A percentile compares a stretch with the other conserved stretches of the same genome.
Evolutionary conservation across 78 protist genomes (phyloP).

Genomic region (Tieghemostelium lacteum): DNA sequence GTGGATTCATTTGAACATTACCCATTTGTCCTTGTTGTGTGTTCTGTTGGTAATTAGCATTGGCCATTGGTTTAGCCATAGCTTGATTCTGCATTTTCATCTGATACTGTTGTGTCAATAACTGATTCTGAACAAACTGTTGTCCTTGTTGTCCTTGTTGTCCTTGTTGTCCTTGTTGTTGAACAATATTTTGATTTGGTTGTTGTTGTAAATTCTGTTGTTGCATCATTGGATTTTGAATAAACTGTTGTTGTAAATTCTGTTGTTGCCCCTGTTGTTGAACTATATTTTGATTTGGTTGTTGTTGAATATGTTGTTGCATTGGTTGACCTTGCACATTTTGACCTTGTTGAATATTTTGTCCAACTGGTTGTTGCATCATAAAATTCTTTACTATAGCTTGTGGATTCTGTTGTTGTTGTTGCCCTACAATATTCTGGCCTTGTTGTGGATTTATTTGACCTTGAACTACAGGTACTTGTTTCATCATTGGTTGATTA

Average conservation of each 20-base stretch:
- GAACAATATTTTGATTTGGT: neutral
- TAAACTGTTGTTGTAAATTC: neutral
- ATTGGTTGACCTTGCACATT: neutral
- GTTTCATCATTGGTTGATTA: too few relatives aligned
- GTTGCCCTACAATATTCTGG: neutral
- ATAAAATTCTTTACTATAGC: neutral
- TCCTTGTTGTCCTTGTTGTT: constrained; percentile 10
- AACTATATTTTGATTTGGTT: neutral
- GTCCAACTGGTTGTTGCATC: neutral
- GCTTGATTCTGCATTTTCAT: neutral
- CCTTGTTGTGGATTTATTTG: neutral
- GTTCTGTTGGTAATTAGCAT: neutral
- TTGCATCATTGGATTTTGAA: neutral
- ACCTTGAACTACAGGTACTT: neutral
- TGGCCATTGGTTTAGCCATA: neutral
- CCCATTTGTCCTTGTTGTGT: constrained; percentile 6
- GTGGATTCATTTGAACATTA: neutral
- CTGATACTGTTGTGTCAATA: neutral
- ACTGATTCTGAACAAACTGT: neutral
- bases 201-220: neutral
- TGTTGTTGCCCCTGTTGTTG: constrained; percentile 19
- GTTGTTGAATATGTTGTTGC: neutral
- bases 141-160: constrained; percentile 6
- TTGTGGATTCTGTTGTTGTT: constrained; percentile 11
- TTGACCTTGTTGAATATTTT: constrained; percentile 10